Percentiles rank a stretch among this genome's conserved stretches.
Conservation (phyloP, 306 rosid species). For the Morella rubra region DNA sequence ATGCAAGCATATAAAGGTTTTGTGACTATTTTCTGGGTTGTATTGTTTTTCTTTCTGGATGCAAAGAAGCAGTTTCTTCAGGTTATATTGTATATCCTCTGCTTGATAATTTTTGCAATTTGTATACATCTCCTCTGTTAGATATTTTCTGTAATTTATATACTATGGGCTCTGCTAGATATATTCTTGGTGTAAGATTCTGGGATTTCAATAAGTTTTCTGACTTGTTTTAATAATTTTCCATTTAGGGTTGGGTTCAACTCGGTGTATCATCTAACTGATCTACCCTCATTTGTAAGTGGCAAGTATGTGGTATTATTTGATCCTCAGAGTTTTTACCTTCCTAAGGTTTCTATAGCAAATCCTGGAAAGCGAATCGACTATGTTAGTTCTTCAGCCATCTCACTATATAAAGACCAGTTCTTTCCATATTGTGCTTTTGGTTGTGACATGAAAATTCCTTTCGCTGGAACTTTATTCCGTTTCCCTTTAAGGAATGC, state of each 20-base stretch:
- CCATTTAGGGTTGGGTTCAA: constrained; percentile 88
- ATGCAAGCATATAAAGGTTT: not conserved
- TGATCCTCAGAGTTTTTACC: constrained; percentile 94
- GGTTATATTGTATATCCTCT: too few relatives aligned
- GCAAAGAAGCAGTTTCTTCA: not conserved
- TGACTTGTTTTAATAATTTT: constrained; percentile 27
- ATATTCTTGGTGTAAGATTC: not conserved
- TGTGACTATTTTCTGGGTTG: too few relatives aligned
- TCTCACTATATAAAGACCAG: constrained; percentile 74
- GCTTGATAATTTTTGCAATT: not conserved
- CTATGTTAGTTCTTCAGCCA: constrained; percentile 68
- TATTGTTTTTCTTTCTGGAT: not conserved
- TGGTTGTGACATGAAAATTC: constrained; percentile 81
- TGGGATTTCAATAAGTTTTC: constrained; percentile 23
- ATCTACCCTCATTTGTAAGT: constrained; percentile 96
- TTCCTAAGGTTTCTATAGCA: constrained; percentile 81
- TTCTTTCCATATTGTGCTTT: constrained; percentile 88
- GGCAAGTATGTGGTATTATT: constrained; percentile 85
- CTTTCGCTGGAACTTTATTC: constrained; percentile 84
- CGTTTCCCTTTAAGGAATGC: constrained; percentile 91
- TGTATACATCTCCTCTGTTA: not conserved
- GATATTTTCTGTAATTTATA: not conserved
- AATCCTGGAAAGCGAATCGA: constrained; percentile 98
- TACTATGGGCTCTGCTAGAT: not conserved
- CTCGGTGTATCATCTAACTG: constrained; percentile 96